These are phyloP conservation scores for Alternaria arbusti DNA, from an alignment of 2,329 filamentous ascomycete genomes.

Conservation along the genomic window DNA sequence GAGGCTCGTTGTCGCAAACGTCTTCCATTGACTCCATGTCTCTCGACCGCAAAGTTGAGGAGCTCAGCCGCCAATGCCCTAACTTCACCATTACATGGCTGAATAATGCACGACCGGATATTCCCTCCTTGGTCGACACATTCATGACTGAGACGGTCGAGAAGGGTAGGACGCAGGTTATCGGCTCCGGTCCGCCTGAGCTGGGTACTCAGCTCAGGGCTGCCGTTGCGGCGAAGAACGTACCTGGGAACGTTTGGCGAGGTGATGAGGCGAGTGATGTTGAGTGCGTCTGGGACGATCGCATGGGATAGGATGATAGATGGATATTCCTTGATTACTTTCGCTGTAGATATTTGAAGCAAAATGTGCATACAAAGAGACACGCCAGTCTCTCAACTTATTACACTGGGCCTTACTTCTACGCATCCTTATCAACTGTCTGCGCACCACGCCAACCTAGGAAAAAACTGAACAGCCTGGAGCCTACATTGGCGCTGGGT, in stretches of 20 bases:
- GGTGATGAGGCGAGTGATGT: slow-evolving; percentile 7
- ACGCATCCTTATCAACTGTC: not conserved
- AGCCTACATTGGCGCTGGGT: no score
- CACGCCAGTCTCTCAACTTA: not conserved
- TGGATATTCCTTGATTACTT: not conserved
- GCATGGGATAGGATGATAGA: not conserved
- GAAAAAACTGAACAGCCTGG: no score
- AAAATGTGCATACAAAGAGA: not conserved
- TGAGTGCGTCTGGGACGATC: slow-evolving; percentile 9
- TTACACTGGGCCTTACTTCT: not conserved
- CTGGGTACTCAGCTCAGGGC: slow-evolving; percentile 3
- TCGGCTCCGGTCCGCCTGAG: not conserved
- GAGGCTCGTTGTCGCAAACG: not conserved
- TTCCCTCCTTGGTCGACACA: not conserved
- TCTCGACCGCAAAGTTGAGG: not conserved
- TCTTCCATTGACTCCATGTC: not conserved
- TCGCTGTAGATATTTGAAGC: slow-evolving; percentile 2
- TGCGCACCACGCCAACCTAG: not conserved
- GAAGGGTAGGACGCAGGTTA: not conserved
- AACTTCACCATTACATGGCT: slow-evolving; percentile 9
- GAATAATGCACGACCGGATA: slow-evolving; percentile 2
- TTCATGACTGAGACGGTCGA: slow-evolving; percentile 9
- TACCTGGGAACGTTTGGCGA: slow-evolving; percentile 1
- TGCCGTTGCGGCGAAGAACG: slow-evolving; percentile 9
- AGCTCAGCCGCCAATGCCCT: not conserved